Conservation (phyloP, 2,329 filamentous ascomycete genomes). For the Paradendryphiella salina region DNA sequence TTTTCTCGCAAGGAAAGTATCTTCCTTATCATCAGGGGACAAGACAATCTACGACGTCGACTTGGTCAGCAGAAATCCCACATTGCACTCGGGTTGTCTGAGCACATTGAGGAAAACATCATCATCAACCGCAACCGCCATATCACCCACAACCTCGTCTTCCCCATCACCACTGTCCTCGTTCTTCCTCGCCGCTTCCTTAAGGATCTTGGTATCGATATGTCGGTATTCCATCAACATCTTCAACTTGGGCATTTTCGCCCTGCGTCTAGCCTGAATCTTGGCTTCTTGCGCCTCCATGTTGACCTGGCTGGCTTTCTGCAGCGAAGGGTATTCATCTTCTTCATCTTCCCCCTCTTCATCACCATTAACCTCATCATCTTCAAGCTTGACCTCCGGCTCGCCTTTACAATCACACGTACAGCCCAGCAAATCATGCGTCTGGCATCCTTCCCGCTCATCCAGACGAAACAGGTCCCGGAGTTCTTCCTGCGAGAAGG, state of each 20-base stretch:
- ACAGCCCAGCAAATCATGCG: slow-evolving; percentile 69
- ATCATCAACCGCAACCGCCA: slow-evolving; percentile 53
- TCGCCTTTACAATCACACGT: slow-evolving; percentile 61
- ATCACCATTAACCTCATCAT: slow-evolving; percentile 22
- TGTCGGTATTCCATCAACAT: slow-evolving; percentile 61
- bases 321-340: slow-evolving; percentile 30
- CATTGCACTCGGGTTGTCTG: slow-evolving; percentile 50
- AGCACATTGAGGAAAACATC: slow-evolving; percentile 55
- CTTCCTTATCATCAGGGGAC: background rate
- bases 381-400: slow-evolving; percentile 17
- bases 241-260: slow-evolving; percentile 50
- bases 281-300: slow-evolving; percentile 52
- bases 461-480: slow-evolving; percentile 69
- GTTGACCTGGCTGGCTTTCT: slow-evolving; percentile 52
- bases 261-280: slow-evolving; percentile 44
- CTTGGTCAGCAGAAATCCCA: slow-evolving; percentile 58
- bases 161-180: background rate
- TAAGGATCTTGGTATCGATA: slow-evolving; percentile 49
- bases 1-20: background rate
- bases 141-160: slow-evolving; percentile 31
- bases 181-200: slow-evolving; percentile 6
- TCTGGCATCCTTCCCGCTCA: slow-evolving; percentile 63
- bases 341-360: slow-evolving; percentile 30
- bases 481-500: slow-evolving; percentile 68
- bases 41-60: slow-evolving; percentile 20